Evolutionary conservation across 805 yeast species (phyloP), one percentile per base, ranked within the genome.

Genomic region (Teunomyces funiuensis): DNA sequence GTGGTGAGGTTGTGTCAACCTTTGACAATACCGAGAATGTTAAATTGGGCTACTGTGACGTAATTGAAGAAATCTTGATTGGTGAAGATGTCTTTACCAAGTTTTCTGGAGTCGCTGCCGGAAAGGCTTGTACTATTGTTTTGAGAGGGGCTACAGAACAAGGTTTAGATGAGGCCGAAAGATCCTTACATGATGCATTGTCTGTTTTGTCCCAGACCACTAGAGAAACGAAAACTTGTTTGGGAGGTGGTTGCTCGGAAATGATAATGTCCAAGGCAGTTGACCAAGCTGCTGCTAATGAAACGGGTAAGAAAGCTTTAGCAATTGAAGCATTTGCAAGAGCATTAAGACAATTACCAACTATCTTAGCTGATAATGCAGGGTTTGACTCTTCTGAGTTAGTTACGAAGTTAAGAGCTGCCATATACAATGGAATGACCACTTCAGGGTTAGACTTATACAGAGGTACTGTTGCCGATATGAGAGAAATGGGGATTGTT

Each of bases 1-100:
- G 99, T 39, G 99, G 97, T 60, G 98, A 93, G 73, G 97, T 93
- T 40, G 96, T 83, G 2, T 89, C 98, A 6, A 91, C 98, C 2
- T 93, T 93, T 61, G 99, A 93, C 60, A 76, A 83, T 52, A 96
- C 98, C 18, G 95, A 86, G 41, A 77, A 77, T 42, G 96, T 87
- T 43, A 84, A 80, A 61, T 69, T 90, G 39, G 99, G 99, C 34
- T 77, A 81, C 60, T 91, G 98, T 74, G 93, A 89, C 33, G 55
- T 74, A 17, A 88, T 93, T 54, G 97, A 91, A 66, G 99, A 93
- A 66, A 72, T 91, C 28, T 79, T 89, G 50, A 86, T 93, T 60
- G 99, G 98, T 45, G 98, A 93, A 58, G 95, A 88, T 55, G 71
- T 83, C 5, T 85, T 88, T 79, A 79, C 90, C 47, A 88, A 85